Evolutionary conservation across 1,139 yeast genomes (phyloP), one percentile per base, ranked within the genome.

Genomic region (Wickerhamomyces sp.): DNA sequence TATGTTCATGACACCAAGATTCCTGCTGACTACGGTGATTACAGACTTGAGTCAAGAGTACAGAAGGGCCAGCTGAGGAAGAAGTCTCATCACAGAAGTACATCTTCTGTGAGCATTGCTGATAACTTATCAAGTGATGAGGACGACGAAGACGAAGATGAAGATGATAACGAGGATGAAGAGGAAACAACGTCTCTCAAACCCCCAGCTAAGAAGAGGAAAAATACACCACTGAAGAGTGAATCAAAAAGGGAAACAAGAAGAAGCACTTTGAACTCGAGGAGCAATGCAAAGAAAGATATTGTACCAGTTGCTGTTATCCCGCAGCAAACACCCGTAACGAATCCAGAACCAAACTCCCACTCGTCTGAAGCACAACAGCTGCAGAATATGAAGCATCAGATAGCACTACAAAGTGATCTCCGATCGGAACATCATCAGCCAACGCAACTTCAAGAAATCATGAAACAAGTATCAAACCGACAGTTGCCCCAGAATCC

Each of bases 1-100:
- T 53, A 56, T 33, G 64, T 72, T 5, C 82, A 79, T 49, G 87
- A 81, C 52, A 64, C 68, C 14, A 81, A 80, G 55, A 69, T 73
- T 9, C 89, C 87, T 0, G 72, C 69, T 9, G 80, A 78, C 50
- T 78, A 74, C 49, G 81, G 81, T 10, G 60, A 61, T 25, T 46
- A 51, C 66, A 56, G 67, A 64, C 41, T 57, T 48, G 49, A 56
- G 49, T 45, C 59, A 55, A 46, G 55, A 24, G 52, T 48, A 29
- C 41, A 37, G 4, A 41, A 45, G 28, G 52, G 50, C 24, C 41
- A 40, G 36, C 37, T n/a, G 1, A 12, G 9, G 9, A 9, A 10
- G 22, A 33, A 32, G 19, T 36, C 40, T 24, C 51, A 39, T 28
- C 46, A 41, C 35, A 37, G 47, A 48, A 40, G 35, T 28, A 31